Base-by-base conservation (phyloP, 75 land plant genomes). In the Selaginella tamariscina region DNA sequence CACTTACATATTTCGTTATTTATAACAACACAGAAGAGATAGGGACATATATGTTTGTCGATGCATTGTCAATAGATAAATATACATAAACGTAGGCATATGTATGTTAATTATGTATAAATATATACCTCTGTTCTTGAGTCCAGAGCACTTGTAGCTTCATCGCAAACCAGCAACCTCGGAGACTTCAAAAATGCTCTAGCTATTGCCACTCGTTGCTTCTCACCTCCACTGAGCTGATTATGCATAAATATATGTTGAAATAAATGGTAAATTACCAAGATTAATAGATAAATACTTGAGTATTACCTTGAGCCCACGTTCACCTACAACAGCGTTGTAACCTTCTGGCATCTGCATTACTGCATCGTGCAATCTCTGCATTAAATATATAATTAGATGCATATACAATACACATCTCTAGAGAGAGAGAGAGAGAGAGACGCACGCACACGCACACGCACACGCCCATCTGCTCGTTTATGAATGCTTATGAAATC, bases 171-270 rank as follows among this genome's bases (percentile, higher is more conserved):
- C 55, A 77, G 68, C 28, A 77, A 67, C n/a, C 79, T 66, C 13
- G 79, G 79, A 26, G 75, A 60, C 79, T 76, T 76, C 22, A 76
- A 56, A 33, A 76, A 76, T 1, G 78, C 78, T 66, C 78, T 76
- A 54, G 78, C 78, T 1, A 76, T 76, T n/a, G 78, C 78, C 59
- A 76, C 78, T 2, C 78, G 68, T 62, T 76, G 78, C 75, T 76
- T 76, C 74, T 76, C 78, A 31, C 78, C 78, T 30, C 78, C 78
- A 65, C 78, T 76, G 29, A 76, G 78, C 78, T 76, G 77, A 39
- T 5, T n/a, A n/a, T n/a, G n/a, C n/a, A n/a, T n/a, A n/a, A n/a
- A n/a, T n/a, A n/a, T n/a, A n/a, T n/a, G n/a, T n/a, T n/a, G n/a
- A n/a, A n/a, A n/a, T n/a, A n/a, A n/a, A n/a, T n/a, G n/a, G n/a